Evolutionary conservation across 805 yeast species (phyloP), one percentile per base, ranked within the genome.

Genomic region (Crinitomyces ghanaensis): DNA sequence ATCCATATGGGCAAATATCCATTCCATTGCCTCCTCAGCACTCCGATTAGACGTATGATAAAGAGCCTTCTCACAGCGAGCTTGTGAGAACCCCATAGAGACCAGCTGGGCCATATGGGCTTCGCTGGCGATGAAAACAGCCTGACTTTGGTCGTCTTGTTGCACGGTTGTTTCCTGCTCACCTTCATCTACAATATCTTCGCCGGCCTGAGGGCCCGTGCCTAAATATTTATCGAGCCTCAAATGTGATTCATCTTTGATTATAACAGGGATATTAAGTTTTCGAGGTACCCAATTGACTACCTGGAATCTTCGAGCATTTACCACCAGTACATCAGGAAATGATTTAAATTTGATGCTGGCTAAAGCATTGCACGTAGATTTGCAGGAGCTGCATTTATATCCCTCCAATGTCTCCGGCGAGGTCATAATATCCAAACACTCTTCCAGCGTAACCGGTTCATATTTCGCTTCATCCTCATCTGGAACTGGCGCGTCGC

Each of bases 231-330:
- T 39, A 2, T 62, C 53, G 2, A 88, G 40, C 38, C 68, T 63
- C 27, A 79, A 45, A n/a, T n/a, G n/a, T 0, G 52, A 37, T 2
- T 54, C 50, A 36, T 65, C 58, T 50, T 78, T 60, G 50, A 72
- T 42, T 32, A 48, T 55, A 9, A 88, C 65, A 2, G 93, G 93
- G 4, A 77, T 81, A 39, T 74, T 78, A 1, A 81, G 65, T 53
- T 91, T 91, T 0, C 72, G 63, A 0, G 97, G 96, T 2, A 75
- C 79, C 97, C 96, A 91, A 49, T 84, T 83, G 28, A 76, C 80
- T 23, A 93, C 58, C 41, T 77, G 74, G 36, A 88, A 83, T 48
- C 97, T 66, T 40, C 83, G 77, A 2, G 84, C 81, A 40, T 76
- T 77, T 1, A 83, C 61, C 3, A 82, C 69, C 19, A 91, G 60